Evolutionary conservation across 768 basidiomycete species (phyloP), one percentile per base, ranked within the genome.

Genomic region (Tylopilus sp.): DNA sequence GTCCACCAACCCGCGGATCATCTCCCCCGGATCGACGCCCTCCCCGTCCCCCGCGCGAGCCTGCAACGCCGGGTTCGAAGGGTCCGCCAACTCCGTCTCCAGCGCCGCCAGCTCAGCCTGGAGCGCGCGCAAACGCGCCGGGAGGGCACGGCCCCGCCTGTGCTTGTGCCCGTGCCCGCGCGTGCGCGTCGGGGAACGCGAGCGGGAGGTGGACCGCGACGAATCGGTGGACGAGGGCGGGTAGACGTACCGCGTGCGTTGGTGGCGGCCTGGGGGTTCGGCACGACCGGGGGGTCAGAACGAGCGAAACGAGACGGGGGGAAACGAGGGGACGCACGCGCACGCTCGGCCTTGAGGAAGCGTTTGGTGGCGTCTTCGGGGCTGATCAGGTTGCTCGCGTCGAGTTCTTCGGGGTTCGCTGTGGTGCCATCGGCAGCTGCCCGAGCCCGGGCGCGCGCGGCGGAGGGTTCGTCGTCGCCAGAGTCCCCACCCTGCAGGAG

Each of bases 81-180:
- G 89, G 59, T 92, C 88, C 1, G 84, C 77, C n/a, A 95, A 75
- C 63, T 95, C 91, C 1, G 74, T 67, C 67, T 99, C 96, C 4
- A 99, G 77, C 26, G 90, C 78, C 0, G 79, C 69, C 1, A 98
- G 75, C 63, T 99, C 96, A 3, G 79, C 78, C 55, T 92, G 88
- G 9, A 99, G 76, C 3, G 74, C 69, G 10, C 80, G 79, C 21
- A 93, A 69, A 29, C 86, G 78, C 37, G 80, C 76, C 1, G 84
- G 80, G 8, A 87, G 76, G 0, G 83, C 75, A 0, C n/a, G n/a
- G n/a, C n/a, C n/a, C n/a, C n/a, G n/a, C n/a, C n/a, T n/a, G n/a
- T n/a, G n/a, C n/a, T n/a, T n/a, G n/a, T n/a, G n/a, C n/a, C n/a
- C n/a, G n/a, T n/a, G n/a, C n/a, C n/a, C n/a, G n/a, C 72, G 59